Evolutionary conservation across 345 rosid species (phyloP).

Genomic region (Moringa oleifera): DNA sequence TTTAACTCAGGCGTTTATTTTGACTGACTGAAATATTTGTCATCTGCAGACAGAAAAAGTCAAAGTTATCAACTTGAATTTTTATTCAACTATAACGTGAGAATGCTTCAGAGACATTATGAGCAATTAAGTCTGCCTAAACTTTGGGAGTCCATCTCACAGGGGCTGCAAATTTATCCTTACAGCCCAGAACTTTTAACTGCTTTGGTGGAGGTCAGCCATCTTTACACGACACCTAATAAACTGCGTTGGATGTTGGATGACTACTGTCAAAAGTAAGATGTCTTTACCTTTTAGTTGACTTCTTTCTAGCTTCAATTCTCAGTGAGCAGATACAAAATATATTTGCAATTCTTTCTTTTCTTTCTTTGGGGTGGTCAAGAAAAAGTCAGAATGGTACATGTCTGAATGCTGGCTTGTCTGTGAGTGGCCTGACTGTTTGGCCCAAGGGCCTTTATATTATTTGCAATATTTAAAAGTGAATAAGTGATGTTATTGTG

Average conservation of each 20-base stretch:
- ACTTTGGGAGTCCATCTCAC: conserved; percentile 66
- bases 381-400: too few relatives aligned
- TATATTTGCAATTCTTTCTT: too few relatives aligned
- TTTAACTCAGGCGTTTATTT: too few relatives aligned
- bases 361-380: too few relatives aligned
- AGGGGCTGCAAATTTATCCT: conserved; percentile 78
- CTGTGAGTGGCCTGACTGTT: too few relatives aligned
- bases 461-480: too few relatives aligned
- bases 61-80: conserved; percentile 65
- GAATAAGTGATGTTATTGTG: too few relatives aligned
- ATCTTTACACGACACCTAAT: conserved; percentile 71
- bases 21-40: background rate
- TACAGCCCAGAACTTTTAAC: conserved; percentile 56
- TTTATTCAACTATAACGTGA: conserved; percentile 49
- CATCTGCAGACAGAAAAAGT: conserved; percentile 62
- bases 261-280: conserved; percentile 65
- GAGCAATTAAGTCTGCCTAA: conserved; percentile 47
- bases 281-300: background rate
- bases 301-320: background rate
- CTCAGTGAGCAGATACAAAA: background rate
- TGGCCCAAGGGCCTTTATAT: too few relatives aligned
- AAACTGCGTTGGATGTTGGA: conserved; percentile 67
- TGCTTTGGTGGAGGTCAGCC: conserved; percentile 59
- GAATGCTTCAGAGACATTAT: conserved; percentile 69
- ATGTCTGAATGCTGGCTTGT: too few relatives aligned